These are phyloP conservation scores for Plantago coronopus DNA, from an alignment of 305 asterid genomes.

Conservation along the genomic window DNA sequence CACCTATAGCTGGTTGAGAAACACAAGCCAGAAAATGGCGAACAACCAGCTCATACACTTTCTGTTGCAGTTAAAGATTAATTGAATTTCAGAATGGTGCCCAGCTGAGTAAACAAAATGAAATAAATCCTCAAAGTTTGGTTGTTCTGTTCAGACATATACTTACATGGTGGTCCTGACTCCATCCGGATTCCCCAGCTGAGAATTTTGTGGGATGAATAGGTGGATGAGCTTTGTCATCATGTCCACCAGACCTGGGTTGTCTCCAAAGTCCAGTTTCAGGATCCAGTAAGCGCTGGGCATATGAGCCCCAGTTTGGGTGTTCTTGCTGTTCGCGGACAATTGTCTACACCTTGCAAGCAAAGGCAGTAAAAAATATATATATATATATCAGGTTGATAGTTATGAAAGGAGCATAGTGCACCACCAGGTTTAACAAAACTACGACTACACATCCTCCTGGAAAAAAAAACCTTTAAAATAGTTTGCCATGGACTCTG, in stretches of 20 bases:
- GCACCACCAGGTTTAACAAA: neutral
- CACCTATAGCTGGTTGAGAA: constrained; percentile 96
- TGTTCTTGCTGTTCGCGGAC: constrained; percentile 92
- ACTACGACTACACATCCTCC: neutral
- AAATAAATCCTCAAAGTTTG: constrained; percentile 20
- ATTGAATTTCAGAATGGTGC: constrained; percentile 21
- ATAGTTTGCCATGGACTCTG: neutral
- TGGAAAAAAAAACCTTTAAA: neutral
- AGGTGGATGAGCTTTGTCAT: constrained; percentile 99
- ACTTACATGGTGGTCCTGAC: constrained; percentile 92
- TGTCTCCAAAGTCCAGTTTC: constrained; percentile 81
- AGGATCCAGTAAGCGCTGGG: constrained; percentile 80
- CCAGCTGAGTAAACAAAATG: constrained; percentile 16
- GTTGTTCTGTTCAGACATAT: constrained; percentile 23
- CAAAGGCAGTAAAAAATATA: constrained; percentile 12
- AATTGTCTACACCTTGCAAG: constrained; percentile 49
- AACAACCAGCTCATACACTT: constrained; percentile 92
- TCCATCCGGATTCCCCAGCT: constrained; percentile 91
- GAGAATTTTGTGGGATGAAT: constrained; percentile 97
- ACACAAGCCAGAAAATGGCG: constrained; percentile 98
- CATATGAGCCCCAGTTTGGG: constrained; percentile 86
- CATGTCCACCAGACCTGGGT: constrained; percentile 89
- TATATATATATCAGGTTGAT: neutral
- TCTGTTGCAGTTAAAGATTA: constrained; percentile 46
- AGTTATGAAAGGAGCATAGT: neutral